Conservation (phyloP, 2,329 filamentous ascomycete genomes). For the Fusarium floridanum region DNA sequence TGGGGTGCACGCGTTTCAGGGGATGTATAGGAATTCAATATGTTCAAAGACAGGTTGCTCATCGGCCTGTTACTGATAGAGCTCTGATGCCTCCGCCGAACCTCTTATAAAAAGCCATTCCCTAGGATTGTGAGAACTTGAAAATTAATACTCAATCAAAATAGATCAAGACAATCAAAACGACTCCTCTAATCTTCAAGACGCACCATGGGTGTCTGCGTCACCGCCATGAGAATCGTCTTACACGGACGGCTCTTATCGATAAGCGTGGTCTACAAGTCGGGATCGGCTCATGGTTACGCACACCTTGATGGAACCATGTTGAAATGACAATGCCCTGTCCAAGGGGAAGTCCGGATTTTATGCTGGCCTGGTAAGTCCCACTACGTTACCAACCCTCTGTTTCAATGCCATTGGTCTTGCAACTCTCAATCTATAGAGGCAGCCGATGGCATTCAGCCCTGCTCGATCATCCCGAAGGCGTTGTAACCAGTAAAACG, state of each 20-base stretch:
- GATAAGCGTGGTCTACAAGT: neutral
- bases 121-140: neutral
- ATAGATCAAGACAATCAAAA: neutral
- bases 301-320: neutral
- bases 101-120: too few species aligned
- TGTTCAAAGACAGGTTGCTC: neutral
- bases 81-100: neutral
- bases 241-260: constrained; percentile 1
- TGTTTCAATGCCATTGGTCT: neutral
- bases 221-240: neutral
- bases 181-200: neutral
- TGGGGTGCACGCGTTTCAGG: neutral
- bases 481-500: constrained; percentile 6
- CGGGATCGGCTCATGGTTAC: neutral
- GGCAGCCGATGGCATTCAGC: constrained; percentile 2
- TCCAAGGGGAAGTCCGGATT: neutral
- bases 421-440: neutral
- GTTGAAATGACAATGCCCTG: neutral
- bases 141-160: neutral
- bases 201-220: neutral
- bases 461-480: constrained; percentile 9
- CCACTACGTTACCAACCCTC: neutral
- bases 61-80: neutral
- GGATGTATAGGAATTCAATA: neutral
- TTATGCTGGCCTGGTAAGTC: neutral